Conservation (phyloP, 2,329 filamentous ascomycete genomes). For the Diatrype stigma region DNA sequence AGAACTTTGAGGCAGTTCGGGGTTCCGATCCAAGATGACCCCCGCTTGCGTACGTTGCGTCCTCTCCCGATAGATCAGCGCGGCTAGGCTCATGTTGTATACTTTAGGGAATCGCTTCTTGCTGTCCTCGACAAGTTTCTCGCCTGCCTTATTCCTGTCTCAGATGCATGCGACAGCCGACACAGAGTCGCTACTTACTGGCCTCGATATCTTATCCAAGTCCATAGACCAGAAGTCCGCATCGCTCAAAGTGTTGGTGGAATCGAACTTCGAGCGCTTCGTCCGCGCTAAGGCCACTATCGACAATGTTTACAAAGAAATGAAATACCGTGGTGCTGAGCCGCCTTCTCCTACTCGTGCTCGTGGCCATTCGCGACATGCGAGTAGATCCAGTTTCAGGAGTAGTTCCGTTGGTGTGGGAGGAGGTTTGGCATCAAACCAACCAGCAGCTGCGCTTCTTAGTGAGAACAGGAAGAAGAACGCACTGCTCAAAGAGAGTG, state of each 20-base stretch:
- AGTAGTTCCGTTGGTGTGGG: conserved; percentile 41
- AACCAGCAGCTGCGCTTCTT: conserved; percentile 32
- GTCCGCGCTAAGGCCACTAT: conserved; percentile 96
- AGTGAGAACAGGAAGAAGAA: conserved; percentile 73
- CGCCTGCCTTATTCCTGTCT: conserved; percentile 84
- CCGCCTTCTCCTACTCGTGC: conserved; percentile 38
- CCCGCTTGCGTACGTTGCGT: conserved; percentile 60
- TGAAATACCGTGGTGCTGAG: conserved; percentile 70
- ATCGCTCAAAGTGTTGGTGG: conserved; percentile 90
- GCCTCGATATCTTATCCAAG: conserved; percentile 78
- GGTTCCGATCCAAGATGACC: conserved; percentile 78
- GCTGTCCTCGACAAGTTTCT: conserved; percentile 92
- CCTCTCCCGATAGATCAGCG: conserved; percentile 6
- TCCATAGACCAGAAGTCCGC: conserved; percentile 98
- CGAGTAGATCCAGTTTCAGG: conserved; percentile 64
- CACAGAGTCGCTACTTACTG: conserved; percentile 73
- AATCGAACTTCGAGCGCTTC: conserved; percentile 97
- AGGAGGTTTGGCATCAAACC: conserved; percentile 36
- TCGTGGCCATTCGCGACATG: conserved; percentile 58
- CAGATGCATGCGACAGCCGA: conserved; percentile 86
- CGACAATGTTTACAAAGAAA: conserved; percentile 97
- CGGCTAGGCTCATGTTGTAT: conserved; percentile 9
- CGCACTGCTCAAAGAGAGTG: conserved; percentile 85
- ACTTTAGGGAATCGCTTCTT: conserved; percentile 79
- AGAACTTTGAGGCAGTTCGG: conserved; percentile 72